Evolutionary conservation across 257 asterid genomes (phyloP).

Genomic region (Solanum piurae): DNA sequence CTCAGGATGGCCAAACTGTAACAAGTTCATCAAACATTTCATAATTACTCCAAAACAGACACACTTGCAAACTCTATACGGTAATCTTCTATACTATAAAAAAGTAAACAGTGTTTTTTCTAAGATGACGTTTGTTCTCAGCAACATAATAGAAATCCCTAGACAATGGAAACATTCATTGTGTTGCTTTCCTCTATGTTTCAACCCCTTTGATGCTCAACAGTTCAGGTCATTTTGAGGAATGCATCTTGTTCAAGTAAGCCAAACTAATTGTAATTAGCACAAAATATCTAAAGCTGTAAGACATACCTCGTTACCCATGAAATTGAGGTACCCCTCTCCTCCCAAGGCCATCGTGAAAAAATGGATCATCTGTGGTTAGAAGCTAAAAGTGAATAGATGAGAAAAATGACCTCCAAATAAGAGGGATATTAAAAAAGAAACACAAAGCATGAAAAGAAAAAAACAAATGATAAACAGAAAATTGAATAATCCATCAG

Average conservation of each 20-base stretch:
- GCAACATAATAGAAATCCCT: background rate
- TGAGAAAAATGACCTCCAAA: background rate
- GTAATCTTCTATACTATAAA: background rate
- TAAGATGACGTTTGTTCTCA: background rate
- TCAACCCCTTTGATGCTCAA: background rate
- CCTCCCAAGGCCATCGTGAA: constrained; percentile 95
- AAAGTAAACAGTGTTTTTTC: background rate
- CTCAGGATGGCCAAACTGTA: constrained; percentile 96
- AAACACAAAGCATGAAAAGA: background rate
- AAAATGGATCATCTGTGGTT: constrained; percentile 89
- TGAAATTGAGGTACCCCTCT: constrained; percentile 94
- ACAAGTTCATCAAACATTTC: background rate
- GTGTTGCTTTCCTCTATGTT: background rate
- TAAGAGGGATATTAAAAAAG: background rate
- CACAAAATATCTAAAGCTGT: background rate
- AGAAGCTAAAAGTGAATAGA: constrained; percentile 5
- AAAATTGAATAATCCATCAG: background rate
- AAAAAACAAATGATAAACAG: background rate
- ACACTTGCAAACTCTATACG: background rate
- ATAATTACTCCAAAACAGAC: background rate
- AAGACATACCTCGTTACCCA: constrained; percentile 86
- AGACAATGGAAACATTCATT: background rate
- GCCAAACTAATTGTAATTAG: background rate
- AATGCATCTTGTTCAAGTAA: background rate
- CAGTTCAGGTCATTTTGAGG: background rate